Evolutionary conservation across 345 rosid genomes (phyloP).

Genomic region (Sapria himalayana): DNA sequence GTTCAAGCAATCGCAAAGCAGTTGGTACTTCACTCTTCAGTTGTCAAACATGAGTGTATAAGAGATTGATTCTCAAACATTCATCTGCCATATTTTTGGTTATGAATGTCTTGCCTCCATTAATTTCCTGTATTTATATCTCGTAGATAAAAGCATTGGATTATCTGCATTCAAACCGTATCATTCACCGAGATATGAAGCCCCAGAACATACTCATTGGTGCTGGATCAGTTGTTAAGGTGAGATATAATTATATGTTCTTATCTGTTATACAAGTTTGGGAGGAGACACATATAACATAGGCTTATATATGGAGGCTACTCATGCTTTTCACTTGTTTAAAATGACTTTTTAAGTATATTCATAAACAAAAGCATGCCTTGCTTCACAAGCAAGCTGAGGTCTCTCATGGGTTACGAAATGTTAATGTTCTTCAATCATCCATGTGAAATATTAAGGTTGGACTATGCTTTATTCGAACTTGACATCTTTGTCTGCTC

Average conservation of each 20-base stretch:
- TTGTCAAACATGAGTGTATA: background rate
- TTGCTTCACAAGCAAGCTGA: too few species aligned
- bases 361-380: too few species aligned
- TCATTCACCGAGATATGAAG: constrained; percentile 97
- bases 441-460: too few species aligned
- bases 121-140: constrained; percentile 1
- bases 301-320: background rate
- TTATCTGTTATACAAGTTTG: constrained; percentile 2
- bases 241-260: constrained; percentile 8
- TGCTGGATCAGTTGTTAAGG: constrained; percentile 88
- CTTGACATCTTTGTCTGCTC: too few species aligned
- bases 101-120: background rate
- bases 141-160: constrained; percentile 77
- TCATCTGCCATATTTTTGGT: background rate
- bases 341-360: too few species aligned
- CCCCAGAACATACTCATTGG: constrained; percentile 98
- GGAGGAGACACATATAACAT: background rate
- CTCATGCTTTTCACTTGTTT: background rate
- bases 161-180: constrained; percentile 92
- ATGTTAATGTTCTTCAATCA: too few species aligned
- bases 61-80: constrained; percentile 3
- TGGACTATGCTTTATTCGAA: too few species aligned
- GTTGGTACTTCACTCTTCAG: constrained; percentile 28
- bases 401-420: too few species aligned
- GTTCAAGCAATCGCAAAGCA: constrained; percentile 98